These are phyloP conservation scores for Endocalyx cinctus DNA, from an alignment of 2,329 filamentous ascomycete species.

Conservation along the genomic window DNA sequence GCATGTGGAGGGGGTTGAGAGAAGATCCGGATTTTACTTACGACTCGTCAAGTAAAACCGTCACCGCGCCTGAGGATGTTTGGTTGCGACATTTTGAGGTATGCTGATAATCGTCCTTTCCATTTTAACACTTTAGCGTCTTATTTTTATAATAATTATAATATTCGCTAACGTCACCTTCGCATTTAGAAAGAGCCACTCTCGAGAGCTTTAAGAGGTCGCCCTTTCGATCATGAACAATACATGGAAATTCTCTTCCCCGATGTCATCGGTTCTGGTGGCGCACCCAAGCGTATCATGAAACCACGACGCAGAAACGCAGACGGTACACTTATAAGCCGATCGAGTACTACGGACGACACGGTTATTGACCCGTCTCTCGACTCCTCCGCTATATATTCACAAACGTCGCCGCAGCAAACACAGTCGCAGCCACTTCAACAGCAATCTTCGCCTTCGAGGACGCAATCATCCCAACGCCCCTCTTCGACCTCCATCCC, in stretches of 20 bases:
- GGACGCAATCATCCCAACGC: constrained; percentile 23
- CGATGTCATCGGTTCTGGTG: constrained; percentile 55
- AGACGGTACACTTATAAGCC: constrained; percentile 38
- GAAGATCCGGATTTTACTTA: constrained; percentile 56
- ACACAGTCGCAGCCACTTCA: constrained; percentile 12
- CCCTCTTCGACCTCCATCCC: constrained; percentile 32
- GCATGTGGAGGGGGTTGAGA: constrained; percentile 54
- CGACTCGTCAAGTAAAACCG: constrained; percentile 43
- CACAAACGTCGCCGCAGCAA: constrained; percentile 14
- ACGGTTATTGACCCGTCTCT: constrained; percentile 29
- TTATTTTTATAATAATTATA: no score
- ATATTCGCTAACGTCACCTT: no score
- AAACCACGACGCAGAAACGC: constrained; percentile 47
- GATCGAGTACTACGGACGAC: constrained; percentile 44
- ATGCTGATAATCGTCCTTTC: constrained; percentile 17
- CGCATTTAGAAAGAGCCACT: constrained; percentile 58
- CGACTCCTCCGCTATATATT: constrained; percentile 8
- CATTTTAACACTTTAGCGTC: no score
- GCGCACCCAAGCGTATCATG: constrained; percentile 55
- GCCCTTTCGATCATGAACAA: constrained; percentile 57
- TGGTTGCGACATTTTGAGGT: constrained; percentile 56
- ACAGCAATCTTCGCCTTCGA: constrained; percentile 18
- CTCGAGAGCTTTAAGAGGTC: constrained; percentile 51
- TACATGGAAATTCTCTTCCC: constrained; percentile 58
- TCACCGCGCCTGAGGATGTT: constrained; percentile 52